These are phyloP conservation scores for Limnomonas spitsbergensis DNA, from an alignment of 139 green algal genomes.

Conservation along the genomic window DNA sequence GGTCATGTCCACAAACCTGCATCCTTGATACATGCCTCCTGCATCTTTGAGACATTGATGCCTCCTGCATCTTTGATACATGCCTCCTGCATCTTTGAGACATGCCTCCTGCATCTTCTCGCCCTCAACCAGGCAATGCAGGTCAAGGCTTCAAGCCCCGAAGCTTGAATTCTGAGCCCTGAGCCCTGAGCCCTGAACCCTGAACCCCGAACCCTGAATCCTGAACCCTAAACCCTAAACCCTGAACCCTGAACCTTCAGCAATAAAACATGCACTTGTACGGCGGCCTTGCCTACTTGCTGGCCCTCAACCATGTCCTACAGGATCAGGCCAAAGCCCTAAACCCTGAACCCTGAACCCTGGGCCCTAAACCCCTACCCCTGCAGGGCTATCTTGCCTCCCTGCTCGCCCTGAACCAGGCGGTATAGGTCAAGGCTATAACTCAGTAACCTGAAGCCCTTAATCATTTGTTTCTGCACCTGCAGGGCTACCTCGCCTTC, in stretches of 20 bases:
- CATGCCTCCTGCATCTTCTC: no score
- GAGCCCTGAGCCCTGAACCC: neutral
- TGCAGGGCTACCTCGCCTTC: conserved; percentile 76
- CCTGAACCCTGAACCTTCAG: neutral
- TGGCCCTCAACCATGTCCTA: neutral
- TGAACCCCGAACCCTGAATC: no score
- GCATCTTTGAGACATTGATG: no score
- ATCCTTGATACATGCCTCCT: no score
- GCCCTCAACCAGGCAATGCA: no score
- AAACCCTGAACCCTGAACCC: neutral
- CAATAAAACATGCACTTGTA: neutral
- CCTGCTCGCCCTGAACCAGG: neutral
- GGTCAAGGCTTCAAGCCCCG: neutral
- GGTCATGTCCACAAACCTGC: no score
- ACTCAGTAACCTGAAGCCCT: neutral
- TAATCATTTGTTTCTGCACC: neutral
- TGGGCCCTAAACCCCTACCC: neutral
- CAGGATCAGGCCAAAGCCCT: neutral
- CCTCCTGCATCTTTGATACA: no score
- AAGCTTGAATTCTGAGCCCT: neutral
- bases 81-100: no score
- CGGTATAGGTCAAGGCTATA: neutral
- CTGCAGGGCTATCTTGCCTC: neutral
- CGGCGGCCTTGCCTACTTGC: neutral
- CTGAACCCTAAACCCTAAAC: no score